phyloP scores from a whole-genome alignment of 2,329 filamentous ascomycete species.

The Microdochium paspali region DNA sequence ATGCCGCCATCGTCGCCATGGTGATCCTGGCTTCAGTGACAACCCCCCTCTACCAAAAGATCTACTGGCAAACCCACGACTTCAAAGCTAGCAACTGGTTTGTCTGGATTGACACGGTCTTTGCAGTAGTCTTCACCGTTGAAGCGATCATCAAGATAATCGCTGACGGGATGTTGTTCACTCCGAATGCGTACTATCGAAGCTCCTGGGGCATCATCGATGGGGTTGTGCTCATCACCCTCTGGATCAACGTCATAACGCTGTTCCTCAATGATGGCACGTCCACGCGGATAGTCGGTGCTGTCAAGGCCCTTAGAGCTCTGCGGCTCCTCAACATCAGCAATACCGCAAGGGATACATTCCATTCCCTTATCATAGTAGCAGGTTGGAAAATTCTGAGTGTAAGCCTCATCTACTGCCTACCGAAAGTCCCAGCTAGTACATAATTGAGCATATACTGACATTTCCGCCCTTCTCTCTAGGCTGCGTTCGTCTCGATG shows the following conservation, averaged over 20 bases:
- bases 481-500: constrained; percentile 84
- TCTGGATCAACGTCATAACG: constrained; percentile 91
- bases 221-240: constrained; percentile 77
- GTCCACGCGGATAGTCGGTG: constrained; percentile 81
- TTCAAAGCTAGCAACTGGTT: constrained; percentile 77
- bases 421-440: not conserved
- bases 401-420: constrained; percentile 32
- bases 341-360: constrained; percentile 89
- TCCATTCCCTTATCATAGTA: constrained; percentile 90
- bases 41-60: constrained; percentile 86
- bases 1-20: constrained; percentile 92
- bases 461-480: constrained; percentile 6
- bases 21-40: constrained; percentile 92
- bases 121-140: constrained; percentile 75
- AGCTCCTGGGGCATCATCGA: constrained; percentile 97
- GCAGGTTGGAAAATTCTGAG: constrained; percentile 92
- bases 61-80: constrained; percentile 57
- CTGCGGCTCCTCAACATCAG: constrained; percentile 89
- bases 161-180: constrained; percentile 92
- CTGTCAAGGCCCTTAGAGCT: constrained; percentile 90
- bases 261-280: constrained; percentile 73
- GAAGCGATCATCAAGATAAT: constrained; percentile 89
- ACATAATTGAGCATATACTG: not conserved
- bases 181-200: constrained; percentile 92
- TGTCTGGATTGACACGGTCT: constrained; percentile 84